phyloP scores from a whole-genome alignment of 1,139 yeast genomes.

The Geotrichum aggregatum region DNA sequence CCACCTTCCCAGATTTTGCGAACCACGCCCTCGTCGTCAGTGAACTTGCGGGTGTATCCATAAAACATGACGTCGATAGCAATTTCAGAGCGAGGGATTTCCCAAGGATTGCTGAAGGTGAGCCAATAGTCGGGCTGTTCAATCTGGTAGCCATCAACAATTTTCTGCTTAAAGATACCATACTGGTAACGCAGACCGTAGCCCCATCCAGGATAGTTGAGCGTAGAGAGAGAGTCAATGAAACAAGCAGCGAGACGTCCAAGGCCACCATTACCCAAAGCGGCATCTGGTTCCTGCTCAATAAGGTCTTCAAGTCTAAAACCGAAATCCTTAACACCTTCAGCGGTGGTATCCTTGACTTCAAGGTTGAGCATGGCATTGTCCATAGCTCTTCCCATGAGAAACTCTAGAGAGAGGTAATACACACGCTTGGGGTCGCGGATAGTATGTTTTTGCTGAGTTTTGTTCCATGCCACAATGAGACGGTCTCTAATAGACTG shows the following conservation, averaged over 20 bases:
- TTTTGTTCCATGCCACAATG: slow-evolving; percentile 85
- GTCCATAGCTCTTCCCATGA: slow-evolving; percentile 95
- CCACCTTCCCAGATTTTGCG: slow-evolving; percentile 80
- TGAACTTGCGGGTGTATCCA: slow-evolving; percentile 67
- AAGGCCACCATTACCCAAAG: slow-evolving; percentile 90
- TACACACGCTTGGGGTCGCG: slow-evolving; percentile 84
- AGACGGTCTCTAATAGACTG: slow-evolving; percentile 73
- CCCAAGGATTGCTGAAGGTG: slow-evolving; percentile 87
- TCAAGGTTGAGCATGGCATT: slow-evolving; percentile 82
- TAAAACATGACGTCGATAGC: slow-evolving; percentile 91
- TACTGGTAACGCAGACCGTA: slow-evolving; percentile 90
- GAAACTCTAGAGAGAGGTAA: slow-evolving; percentile 80
- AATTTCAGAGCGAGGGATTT: slow-evolving; percentile 78
- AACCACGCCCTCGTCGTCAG: slow-evolving; percentile 50
- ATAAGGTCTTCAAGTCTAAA: slow-evolving; percentile 83
- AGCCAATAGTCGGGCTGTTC: slow-evolving; percentile 95
- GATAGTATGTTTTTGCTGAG: slow-evolving; percentile 83
- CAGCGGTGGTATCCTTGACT: slow-evolving; percentile 50
- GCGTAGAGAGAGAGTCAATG: slow-evolving; percentile 81
- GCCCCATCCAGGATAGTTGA: slow-evolving; percentile 94
- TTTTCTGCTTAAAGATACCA: slow-evolving; percentile 88
- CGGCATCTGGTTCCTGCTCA: slow-evolving; percentile 89
- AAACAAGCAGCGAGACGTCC: slow-evolving; percentile 95
- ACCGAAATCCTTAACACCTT: slow-evolving; percentile 70
- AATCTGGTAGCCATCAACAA: slow-evolving; percentile 88